Evolutionary conservation across 768 basidiomycete species (phyloP).

Genomic region (Trametes maxima): DNA sequence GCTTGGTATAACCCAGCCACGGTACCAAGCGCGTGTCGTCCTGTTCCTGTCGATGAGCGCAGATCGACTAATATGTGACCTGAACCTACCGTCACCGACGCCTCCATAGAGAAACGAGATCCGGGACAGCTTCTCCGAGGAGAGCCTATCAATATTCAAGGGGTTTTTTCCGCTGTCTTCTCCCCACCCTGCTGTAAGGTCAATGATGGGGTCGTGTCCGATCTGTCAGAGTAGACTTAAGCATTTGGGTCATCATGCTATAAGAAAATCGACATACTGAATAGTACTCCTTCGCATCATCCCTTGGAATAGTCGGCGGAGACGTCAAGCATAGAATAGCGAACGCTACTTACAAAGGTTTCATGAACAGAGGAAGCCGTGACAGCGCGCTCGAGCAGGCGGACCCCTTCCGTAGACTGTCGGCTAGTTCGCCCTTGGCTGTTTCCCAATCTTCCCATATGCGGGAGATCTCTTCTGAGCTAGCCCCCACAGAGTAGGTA

Average conservation of each 20-base stretch:
- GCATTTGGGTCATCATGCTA: not conserved
- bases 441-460: conserved; percentile 21
- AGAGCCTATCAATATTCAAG: not conserved
- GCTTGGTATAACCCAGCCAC: conserved; percentile 12
- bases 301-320: not conserved
- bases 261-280: not conserved
- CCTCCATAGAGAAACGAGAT: conserved; percentile 24
- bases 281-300: not conserved
- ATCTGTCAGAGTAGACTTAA: not conserved
- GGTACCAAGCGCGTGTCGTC: conserved; percentile 10
- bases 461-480: not conserved
- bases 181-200: conserved; percentile 10
- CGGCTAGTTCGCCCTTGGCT: not conserved
- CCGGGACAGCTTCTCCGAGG: not conserved
- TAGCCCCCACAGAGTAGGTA: not conserved
- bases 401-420: not conserved
- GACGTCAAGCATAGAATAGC: not conserved
- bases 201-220: conserved; percentile 20
- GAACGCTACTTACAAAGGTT: conserved; percentile 6
- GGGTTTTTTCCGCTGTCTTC: not conserved
- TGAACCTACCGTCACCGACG: conserved; percentile 25
- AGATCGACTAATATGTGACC: too few species aligned
- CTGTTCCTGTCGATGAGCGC: conserved; percentile 4
- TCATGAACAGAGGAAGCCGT: conserved; percentile 10
- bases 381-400: not conserved